Evolutionary conservation across 2,329 filamentous ascomycete genomes (phyloP).

Genomic region (Claviceps africana): DNA sequence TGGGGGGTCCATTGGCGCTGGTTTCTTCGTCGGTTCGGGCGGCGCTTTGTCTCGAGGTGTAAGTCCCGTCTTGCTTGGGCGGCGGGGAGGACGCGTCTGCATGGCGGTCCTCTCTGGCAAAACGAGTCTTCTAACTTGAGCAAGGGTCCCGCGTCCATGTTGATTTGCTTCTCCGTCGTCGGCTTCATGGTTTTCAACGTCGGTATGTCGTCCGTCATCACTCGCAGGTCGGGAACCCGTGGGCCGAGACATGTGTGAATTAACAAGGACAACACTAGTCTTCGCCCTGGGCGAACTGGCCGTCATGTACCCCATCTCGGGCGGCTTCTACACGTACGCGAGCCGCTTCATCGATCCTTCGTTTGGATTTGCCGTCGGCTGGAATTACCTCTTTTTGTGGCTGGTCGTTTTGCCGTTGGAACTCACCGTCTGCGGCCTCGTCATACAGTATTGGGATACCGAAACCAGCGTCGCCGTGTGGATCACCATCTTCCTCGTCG

Average conservation of each 20-base stretch:
- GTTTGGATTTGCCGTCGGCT: slow-evolving; percentile 41
- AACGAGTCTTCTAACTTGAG: neutral
- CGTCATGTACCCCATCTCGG: slow-evolving; percentile 47
- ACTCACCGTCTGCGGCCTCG: slow-evolving; percentile 35
- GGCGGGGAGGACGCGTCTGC: neutral
- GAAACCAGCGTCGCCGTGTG: slow-evolving; percentile 33
- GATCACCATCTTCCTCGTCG: slow-evolving; percentile 38
- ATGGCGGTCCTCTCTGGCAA: neutral
- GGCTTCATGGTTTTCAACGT: slow-evolving; percentile 38
- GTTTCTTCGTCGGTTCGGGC: slow-evolving; percentile 49
- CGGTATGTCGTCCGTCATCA: slow-evolving; percentile 10
- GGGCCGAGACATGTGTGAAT: neutral
- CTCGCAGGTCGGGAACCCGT: neutral
- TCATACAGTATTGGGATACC: slow-evolving; percentile 36
- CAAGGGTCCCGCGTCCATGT: slow-evolving; percentile 25
- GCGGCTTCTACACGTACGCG: slow-evolving; percentile 49
- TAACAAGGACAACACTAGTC: slow-evolving; percentile 17
- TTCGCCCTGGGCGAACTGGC: slow-evolving; percentile 48
- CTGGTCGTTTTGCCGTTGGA: slow-evolving; percentile 35
- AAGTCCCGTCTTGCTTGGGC: slow-evolving; percentile 10
- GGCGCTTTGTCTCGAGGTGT: slow-evolving; percentile 37
- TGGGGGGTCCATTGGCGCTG: slow-evolving; percentile 46
- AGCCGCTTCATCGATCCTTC: slow-evolving; percentile 48
- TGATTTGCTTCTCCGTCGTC: slow-evolving; percentile 40
- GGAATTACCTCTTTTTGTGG: slow-evolving; percentile 34